Conservation (phyloP, 1,139 yeast species). For the Nadsonia commutata region DNA sequence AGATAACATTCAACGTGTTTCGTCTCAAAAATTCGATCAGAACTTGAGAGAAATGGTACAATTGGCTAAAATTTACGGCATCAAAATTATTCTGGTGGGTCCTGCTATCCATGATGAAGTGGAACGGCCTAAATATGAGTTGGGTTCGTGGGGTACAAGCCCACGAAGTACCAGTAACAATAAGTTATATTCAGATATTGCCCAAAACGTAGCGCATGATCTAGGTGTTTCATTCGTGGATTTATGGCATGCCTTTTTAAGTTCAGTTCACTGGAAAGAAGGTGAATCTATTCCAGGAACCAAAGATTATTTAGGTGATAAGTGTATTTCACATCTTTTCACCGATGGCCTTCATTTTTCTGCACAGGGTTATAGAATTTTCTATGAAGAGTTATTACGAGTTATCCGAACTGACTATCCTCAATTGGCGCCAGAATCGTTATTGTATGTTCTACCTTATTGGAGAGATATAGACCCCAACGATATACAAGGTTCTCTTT, state of each 20-base stretch:
- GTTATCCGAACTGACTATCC: constrained; percentile 6
- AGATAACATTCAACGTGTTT: constrained; percentile 39
- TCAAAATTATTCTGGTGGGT: constrained; percentile 41
- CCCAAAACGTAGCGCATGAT: constrained; percentile 31
- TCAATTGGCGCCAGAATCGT: constrained; percentile 3
- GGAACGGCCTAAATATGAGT: constrained; percentile 9
- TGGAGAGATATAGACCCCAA: not conserved
- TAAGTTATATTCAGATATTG: constrained; percentile 35
- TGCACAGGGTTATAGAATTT: constrained; percentile 41
- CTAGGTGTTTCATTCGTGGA: constrained; percentile 38
- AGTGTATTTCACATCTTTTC: constrained; percentile 21
- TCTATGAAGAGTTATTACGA: constrained; percentile 19
- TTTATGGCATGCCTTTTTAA: constrained; percentile 32
- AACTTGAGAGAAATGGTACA: constrained; percentile 34
- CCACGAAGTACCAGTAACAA: constrained; percentile 30
- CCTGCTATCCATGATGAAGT: constrained; percentile 47
- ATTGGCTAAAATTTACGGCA: constrained; percentile 26
- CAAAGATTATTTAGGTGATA: constrained; percentile 10
- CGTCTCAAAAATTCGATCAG: constrained; percentile 30
- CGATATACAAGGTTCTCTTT: not conserved
- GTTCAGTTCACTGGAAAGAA: constrained; percentile 15
- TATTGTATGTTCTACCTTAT: constrained; percentile 4
- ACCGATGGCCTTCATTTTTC: constrained; percentile 59
- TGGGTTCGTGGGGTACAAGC: constrained; percentile 12
- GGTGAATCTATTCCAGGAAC: constrained; percentile 13